These are phyloP conservation scores for Entonaema liquescens DNA, from an alignment of 495 filamentous ascomycete genomes.

Conservation along the genomic window DNA sequence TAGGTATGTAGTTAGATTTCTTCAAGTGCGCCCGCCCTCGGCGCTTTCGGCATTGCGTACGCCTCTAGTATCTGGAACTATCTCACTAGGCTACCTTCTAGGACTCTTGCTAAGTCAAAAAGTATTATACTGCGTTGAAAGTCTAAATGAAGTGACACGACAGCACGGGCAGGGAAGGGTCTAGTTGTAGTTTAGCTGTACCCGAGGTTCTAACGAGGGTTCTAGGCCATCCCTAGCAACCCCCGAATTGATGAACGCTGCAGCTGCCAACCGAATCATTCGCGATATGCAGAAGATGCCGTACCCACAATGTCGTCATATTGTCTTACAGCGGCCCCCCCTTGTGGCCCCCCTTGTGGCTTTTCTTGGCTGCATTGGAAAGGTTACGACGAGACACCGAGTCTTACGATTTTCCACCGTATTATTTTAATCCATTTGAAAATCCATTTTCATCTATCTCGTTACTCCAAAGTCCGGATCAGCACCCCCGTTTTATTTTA, in stretches of 20 bases:
- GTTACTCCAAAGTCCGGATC: conserved; percentile 5
- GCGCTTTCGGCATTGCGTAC: conserved; percentile 31
- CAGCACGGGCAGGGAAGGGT: conserved; percentile 26
- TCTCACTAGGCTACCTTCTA: neutral
- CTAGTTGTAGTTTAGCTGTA: conserved; percentile 5
- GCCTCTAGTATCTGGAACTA: neutral
- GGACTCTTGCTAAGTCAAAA: conserved; percentile 3
- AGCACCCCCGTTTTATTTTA: neutral
- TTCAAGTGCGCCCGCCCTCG: conserved; percentile 2
- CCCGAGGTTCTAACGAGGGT: conserved; percentile 33
- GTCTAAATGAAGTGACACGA: conserved; percentile 41
- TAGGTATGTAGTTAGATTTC: neutral
- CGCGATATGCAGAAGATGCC: conserved; percentile 28
- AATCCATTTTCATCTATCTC: neutral
- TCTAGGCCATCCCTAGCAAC: conserved; percentile 32
- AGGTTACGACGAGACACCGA: neutral
- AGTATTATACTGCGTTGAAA: conserved; percentile 25
- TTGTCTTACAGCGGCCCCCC: conserved; percentile 35
- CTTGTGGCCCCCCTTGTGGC: conserved; percentile 12
- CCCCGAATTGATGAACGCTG: conserved; percentile 39
- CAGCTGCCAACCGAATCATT: conserved; percentile 41
- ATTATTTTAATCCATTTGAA: neutral
- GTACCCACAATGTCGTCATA: conserved; percentile 41
- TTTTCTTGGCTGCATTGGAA: conserved; percentile 27
- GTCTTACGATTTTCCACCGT: conserved; percentile 28